Base-by-base conservation (phyloP, 345 rosid genomes). In the Arabidopsis suecica region DNA sequence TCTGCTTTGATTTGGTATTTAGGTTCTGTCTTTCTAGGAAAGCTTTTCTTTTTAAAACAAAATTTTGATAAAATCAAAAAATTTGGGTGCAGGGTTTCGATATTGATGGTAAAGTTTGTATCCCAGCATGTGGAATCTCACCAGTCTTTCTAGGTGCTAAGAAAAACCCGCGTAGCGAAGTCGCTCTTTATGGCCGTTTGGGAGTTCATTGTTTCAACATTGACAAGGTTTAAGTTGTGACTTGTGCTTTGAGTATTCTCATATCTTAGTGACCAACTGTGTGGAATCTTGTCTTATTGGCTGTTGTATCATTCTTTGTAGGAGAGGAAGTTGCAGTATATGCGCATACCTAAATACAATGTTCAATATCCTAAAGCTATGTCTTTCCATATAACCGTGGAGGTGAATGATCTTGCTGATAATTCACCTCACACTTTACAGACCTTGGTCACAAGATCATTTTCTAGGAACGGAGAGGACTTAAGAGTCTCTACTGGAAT, bases 141-240 rank as follows among this genome's bases (percentile, higher is more conserved):
- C 65, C 65, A 61, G 2, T 4, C 65, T 9, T 20, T 23, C 1
- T 61, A 5, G 65, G 65, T 11, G 47, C 23, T 22, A 2, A 3
- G 0, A n/a, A 61, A 62, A 28, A 28, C 30, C 23, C 32, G 7
- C 14, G 7, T 62, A 3, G 23, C 49, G 4, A 14, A 0, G 8
- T 14, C 9, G 1, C 51, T 23, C 36, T 62, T 62, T 62, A 41
- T 30, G 51, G 68, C 53, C 68, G 14, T 4, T 44, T 63, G 9
- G 68, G 68, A 28, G 14, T 63, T 63, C 68, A 62, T 12, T 62
- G 67, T 13, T 62, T 62, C 37, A 62, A 62, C 67, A 9, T 62
- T 28, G 51, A 62, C 30, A 60, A 38, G 47, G 64, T 60, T 34
- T 11, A 1, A 13, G 18, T 32, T 56, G 14, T 56, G 1, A 56